Base-by-base conservation (phyloP, 257 asterid genomes). In the Henckelia pumila region DNA sequence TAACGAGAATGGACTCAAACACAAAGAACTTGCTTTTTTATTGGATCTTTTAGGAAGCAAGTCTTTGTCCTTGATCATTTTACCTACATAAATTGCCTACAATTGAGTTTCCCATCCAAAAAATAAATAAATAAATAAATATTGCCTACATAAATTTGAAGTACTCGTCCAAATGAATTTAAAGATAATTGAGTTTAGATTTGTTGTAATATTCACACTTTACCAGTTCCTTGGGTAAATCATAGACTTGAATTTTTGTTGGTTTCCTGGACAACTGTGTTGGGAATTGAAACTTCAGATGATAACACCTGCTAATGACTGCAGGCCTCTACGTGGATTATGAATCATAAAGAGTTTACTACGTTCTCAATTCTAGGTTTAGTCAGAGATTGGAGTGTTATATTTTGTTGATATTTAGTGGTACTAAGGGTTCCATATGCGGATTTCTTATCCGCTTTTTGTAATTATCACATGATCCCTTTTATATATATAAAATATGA, bases 81-180 rank as follows among this genome's bases (percentile, higher is more conserved):
- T 28, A 24, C 53, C 62, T 59, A 50, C 16, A 70, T 10, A 50
- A 56, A 37, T 32, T 56, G n/a, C n/a, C n/a, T n/a, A n/a, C n/a
- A n/a, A n/a, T n/a, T n/a, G n/a, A n/a, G n/a, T n/a, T n/a, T n/a
- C n/a, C n/a, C n/a, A n/a, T n/a, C n/a, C n/a, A n/a, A n/a, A n/a
- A n/a, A n/a, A n/a, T n/a, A n/a, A n/a, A n/a, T n/a, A n/a, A n/a
- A n/a, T n/a, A n/a, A n/a, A n/a, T n/a, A n/a, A n/a, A n/a, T 44
- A 28, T 68, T 28, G 35, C 53, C 62, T 59, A 50, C 16, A 70
- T 10, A 50, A 56, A 37, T 32, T 56, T 63, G 22, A 71, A 63
- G 30, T 56, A 13, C 44, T 35, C 33, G 6, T 71, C 35, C 22
- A 0, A 53, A 17, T 5, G 21, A 47, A 24, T 53, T 22, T n/a